Conservation (phyloP, 164 flowering plant genomes). For the Annona squamosa region DNA sequence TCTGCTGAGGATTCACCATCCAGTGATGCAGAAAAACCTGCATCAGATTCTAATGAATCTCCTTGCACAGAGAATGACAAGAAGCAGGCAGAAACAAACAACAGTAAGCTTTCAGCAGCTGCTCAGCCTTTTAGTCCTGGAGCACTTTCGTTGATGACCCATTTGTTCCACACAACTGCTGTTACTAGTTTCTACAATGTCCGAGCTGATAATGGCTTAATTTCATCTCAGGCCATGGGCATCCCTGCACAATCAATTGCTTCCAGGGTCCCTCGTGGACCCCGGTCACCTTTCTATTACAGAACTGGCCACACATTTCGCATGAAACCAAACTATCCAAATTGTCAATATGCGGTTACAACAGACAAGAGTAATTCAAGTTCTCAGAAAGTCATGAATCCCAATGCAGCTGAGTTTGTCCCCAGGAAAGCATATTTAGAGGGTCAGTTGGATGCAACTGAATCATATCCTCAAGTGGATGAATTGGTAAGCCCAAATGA, state of each 20-base stretch:
- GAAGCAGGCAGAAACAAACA: conserved; percentile 37
- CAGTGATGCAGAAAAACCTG: conserved; percentile 16
- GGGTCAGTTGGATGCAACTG: conserved; percentile 11
- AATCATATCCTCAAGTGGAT: conserved; percentile 14
- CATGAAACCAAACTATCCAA: conserved; percentile 38
- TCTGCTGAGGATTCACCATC: conserved; percentile 1
- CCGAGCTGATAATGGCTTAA: conserved; percentile 35
- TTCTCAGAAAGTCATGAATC: conserved; percentile 60
- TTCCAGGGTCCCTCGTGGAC: conserved; percentile 66
- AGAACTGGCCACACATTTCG: conserved; percentile 39
- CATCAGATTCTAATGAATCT: conserved; percentile 20
- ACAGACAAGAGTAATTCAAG: conserved; percentile 26
- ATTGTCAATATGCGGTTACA: conserved; percentile 28
- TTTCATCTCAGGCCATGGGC: conserved; percentile 34
- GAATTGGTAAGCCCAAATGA: conserved; percentile 10
- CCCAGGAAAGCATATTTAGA: conserved; percentile 40
- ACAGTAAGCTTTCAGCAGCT: conserved; percentile 81
- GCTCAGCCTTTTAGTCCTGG: conserved; percentile 84
- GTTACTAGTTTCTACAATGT: conserved; percentile 41
- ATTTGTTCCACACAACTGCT: conserved; percentile 28
- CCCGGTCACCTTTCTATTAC: conserved; percentile 60
- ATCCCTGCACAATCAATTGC: conserved; percentile 41
- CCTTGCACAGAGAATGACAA: conserved; percentile 18
- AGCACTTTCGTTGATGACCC: conserved; percentile 25
- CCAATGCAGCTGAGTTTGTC: conserved; percentile 75